Conservation (phyloP, 2,329 filamentous ascomycete species). For the Sarocladium strictum region DNA sequence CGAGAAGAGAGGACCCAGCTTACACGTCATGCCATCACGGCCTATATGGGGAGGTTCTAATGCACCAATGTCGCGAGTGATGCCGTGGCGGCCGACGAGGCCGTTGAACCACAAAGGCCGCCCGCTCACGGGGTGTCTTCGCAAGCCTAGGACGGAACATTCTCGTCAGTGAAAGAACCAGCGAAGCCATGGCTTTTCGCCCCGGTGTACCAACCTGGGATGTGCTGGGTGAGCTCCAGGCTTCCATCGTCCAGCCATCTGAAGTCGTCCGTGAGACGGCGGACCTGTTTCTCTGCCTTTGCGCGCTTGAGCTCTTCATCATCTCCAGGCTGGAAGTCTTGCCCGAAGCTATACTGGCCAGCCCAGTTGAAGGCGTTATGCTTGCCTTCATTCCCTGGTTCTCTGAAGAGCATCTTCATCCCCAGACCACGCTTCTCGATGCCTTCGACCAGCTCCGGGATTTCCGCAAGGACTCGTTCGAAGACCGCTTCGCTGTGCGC, state of each 20-base stretch:
- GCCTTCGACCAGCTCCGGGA: slow-evolving; percentile 15
- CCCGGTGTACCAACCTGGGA: neutral
- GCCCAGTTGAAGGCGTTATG: slow-evolving; percentile 15
- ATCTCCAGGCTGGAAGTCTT: neutral
- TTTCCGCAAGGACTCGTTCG: slow-evolving; percentile 6
- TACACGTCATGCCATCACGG: neutral
- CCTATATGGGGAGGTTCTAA: neutral
- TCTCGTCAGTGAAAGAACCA: too few species aligned
- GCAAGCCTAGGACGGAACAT: too few species aligned
- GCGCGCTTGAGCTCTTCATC: neutral
- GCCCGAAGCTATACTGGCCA: neutral
- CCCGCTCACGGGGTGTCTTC: neutral
- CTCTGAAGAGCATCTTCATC: slow-evolving; percentile 17
- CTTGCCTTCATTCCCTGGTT: slow-evolving; percentile 14
- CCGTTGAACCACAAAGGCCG: neutral
- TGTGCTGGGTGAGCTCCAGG: neutral
- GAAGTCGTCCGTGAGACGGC: neutral
- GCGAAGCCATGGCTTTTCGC: too few species aligned
- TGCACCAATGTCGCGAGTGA: neutral
- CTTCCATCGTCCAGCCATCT: neutral
- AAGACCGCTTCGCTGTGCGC: neutral
- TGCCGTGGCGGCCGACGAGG: neutral
- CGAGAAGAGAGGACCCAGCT: neutral
- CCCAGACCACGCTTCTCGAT: slow-evolving; percentile 13
- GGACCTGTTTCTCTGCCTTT: neutral